Conservation (phyloP, 2,329 filamentous ascomycete species). For the Paecilomyces fulvus region DNA sequence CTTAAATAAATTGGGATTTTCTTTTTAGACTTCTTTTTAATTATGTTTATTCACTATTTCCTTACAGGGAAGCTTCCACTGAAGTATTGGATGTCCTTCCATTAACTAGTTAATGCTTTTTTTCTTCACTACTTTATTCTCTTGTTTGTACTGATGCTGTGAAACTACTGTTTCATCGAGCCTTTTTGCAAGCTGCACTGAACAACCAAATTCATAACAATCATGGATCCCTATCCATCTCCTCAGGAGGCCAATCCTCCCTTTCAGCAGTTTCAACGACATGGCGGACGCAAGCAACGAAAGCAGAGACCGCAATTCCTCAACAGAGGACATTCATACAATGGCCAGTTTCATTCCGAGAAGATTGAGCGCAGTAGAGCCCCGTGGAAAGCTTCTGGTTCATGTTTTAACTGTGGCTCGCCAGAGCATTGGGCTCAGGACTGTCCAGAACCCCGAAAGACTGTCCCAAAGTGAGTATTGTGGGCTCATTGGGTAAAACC, state of each 20-base stretch:
- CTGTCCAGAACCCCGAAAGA: constrained; percentile 23
- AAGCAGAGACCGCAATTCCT: constrained; percentile 6
- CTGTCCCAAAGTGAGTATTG: constrained; percentile 22
- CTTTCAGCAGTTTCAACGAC: constrained; percentile 6
- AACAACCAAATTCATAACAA: not conserved
- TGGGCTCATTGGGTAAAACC: not conserved
- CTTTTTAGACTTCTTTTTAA: not conserved
- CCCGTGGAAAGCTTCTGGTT: constrained; percentile 5
- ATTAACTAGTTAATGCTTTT: too few relatives aligned
- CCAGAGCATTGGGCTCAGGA: constrained; percentile 24
- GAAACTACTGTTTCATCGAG: not conserved
- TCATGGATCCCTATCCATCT: constrained; percentile 6
- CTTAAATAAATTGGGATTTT: not conserved
- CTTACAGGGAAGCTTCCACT: not conserved
- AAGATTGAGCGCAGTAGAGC: constrained; percentile 3
- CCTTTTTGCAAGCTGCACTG: not conserved
- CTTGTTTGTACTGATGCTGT: not conserved
- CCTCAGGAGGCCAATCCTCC: constrained; percentile 1
- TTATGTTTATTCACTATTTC: not conserved
- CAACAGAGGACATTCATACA: constrained; percentile 10
- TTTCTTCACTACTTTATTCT: not conserved
- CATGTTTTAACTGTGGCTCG: constrained; percentile 28
- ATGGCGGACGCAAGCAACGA: constrained; percentile 6
- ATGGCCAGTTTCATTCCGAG: constrained; percentile 1
- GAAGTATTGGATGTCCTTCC: not conserved